Evolutionary conservation across 495 filamentous ascomycete species (phyloP), one percentile per base, ranked within the genome.

Genomic region (Annulohypoxylon nitens): DNA sequence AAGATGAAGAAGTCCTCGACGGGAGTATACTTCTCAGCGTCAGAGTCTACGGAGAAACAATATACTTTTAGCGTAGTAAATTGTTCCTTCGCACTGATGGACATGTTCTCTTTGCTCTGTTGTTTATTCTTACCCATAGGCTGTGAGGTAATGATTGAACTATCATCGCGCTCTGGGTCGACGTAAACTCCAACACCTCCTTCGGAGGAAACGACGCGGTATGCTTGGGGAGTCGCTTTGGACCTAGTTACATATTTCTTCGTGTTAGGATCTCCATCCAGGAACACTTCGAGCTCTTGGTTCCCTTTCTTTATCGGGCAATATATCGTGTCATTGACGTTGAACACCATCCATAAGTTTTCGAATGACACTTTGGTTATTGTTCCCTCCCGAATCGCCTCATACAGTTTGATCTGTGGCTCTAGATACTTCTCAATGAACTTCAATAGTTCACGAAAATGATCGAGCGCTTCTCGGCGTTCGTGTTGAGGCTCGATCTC

Each of bases 321-420:
- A 58, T 58, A 58, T 58, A 58, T 58, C 2, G 33, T 58, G 6
- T 58, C 54, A 11, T 58, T 58, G 33, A 37, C 30, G n/a, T 58
- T 58, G 54, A 37, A 58, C 37, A 58, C 16, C 54, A 58, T 58
- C 54, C 54, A 58, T 37, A 58, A 8, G 16, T 58, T 58, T n/a
- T 58, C 54, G 54, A 58, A 58, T 4, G 54, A 18, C 16, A 58
- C 9, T 11, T 58, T 58, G 5, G 54, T 36, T 8, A 0, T 18
- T 7, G 7, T 11, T 4, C 54, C 33, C 4, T 20, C 8, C 2
- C 54, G 33, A 14, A 37, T 37, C 16, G 39, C 54, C 0, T 58
- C 54, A 18, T 37, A 58, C 6, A 58, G 14, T 39, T 37, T 34
- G 16, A 58, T 23, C n/a, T 58, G 54, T 10, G 54, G 54, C 9